Evolutionary conservation across 768 basidiomycete genomes (phyloP).

Genomic region (Hemileccinum rubropunctum): DNA sequence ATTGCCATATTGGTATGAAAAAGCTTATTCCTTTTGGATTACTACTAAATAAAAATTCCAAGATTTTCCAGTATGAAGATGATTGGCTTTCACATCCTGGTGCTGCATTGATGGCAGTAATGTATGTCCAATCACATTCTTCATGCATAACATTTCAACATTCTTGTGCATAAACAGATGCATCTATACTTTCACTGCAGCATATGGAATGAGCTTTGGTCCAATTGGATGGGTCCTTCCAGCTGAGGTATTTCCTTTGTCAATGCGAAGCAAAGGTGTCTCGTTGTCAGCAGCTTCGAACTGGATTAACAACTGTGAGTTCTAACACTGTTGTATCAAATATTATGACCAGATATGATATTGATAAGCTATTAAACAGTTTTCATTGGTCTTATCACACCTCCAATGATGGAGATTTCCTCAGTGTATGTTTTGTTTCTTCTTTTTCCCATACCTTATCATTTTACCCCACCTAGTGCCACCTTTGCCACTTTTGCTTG

Average conservation of each 20-base stretch:
- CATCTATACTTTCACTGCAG: conserved; percentile 72
- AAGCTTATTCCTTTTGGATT: neutral
- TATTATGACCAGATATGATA: neutral
- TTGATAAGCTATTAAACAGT: conserved; percentile 41
- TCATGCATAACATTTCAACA: neutral
- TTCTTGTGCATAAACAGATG: conserved; percentile 36
- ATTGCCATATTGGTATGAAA: conserved; percentile 60
- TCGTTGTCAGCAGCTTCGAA: conserved; percentile 83
- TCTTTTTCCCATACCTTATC: neutral
- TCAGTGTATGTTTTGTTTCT: conserved; percentile 42
- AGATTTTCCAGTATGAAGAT: conserved; percentile 49
- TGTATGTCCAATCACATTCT: conserved; percentile 37
- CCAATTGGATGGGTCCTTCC: conserved; percentile 85
- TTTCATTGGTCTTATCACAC: conserved; percentile 72
- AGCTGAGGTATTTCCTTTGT: conserved; percentile 78
- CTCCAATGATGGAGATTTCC: conserved; percentile 59
- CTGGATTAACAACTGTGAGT: conserved; percentile 78
- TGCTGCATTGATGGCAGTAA: conserved; percentile 70
- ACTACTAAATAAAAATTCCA: neutral
- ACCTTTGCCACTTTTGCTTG: conserved; percentile 69
- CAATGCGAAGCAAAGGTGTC: conserved; percentile 78
- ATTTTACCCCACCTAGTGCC: conserved; percentile 35
- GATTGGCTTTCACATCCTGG: conserved; percentile 57
- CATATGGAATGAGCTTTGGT: conserved; percentile 76
- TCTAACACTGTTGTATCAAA: neutral